phyloP scores from a whole-genome alignment of 164 flowering plant genomes.

The Magnolia sinica region DNA sequence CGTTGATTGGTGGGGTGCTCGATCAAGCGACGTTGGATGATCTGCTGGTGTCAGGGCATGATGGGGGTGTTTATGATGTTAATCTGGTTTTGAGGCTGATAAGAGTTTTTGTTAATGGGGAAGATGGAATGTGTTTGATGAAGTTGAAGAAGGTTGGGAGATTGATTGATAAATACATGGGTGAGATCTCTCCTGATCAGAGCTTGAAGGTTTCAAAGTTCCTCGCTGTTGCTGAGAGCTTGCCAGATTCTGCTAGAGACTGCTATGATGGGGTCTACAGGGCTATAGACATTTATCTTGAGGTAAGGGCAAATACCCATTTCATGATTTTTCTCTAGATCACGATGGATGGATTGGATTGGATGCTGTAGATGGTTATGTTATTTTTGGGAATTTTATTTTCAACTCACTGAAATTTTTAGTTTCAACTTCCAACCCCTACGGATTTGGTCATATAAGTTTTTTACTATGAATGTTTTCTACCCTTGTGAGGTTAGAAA shows the following conservation, averaged over 20 bases:
- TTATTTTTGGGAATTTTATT: background rate
- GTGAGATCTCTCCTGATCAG: constrained; percentile 87
- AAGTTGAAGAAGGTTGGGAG: constrained; percentile 71
- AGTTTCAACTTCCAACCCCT: background rate
- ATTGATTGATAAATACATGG: constrained; percentile 68
- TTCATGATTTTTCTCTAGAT: background rate
- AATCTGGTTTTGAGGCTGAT: constrained; percentile 66
- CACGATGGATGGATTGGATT: background rate
- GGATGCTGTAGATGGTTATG: too few species aligned
- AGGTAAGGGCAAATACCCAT: constrained; percentile 39
- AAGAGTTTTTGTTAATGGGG: constrained; percentile 46
- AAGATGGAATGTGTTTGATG: constrained; percentile 19
- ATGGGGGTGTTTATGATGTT: constrained; percentile 64
- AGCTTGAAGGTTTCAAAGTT: constrained; percentile 68
- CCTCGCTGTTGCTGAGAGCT: constrained; percentile 73
- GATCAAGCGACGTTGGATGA: constrained; percentile 81
- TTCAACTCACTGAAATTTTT: background rate
- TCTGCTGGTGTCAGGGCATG: constrained; percentile 39
- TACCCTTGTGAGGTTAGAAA: too few species aligned
- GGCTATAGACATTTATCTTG: constrained; percentile 85
- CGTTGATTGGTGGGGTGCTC: constrained; percentile 64
- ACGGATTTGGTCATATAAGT: too few species aligned
- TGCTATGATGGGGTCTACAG: constrained; percentile 86
- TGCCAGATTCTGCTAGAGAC: constrained; percentile 85
- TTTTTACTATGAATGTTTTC: too few species aligned